Conservation (phyloP, 345 rosid species). For the Euphorbia tirucalli region DNA sequence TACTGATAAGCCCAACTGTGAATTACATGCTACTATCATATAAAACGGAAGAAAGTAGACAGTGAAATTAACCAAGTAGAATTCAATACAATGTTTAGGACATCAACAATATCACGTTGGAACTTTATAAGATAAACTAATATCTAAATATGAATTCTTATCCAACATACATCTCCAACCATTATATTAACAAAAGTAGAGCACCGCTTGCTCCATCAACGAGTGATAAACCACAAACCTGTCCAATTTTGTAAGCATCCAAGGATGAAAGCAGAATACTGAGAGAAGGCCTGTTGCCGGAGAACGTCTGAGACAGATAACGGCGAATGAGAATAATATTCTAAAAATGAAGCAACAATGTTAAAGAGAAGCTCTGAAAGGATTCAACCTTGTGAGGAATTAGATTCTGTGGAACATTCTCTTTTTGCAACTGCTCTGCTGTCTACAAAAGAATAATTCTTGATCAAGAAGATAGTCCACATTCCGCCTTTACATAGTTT, state of each 20-base stretch:
- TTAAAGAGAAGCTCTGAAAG: constrained; percentile 11
- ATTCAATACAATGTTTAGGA: background rate
- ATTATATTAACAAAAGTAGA: background rate
- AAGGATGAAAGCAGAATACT: constrained; percentile 82
- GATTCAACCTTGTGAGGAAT: constrained; percentile 84
- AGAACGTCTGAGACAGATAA: constrained; percentile 58
- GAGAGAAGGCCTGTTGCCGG: constrained; percentile 91
- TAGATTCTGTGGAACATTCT: constrained; percentile 69
- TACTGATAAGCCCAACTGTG: too few species aligned
- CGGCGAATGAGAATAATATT: constrained; percentile 10
- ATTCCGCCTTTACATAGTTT: too few species aligned
- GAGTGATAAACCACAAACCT: constrained; percentile 44
- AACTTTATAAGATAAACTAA: background rate
- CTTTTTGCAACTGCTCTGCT: constrained; percentile 73
- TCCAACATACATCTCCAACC: background rate
- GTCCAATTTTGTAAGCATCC: constrained; percentile 77
- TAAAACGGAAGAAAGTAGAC: too few species aligned
- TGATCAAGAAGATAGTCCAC: constrained; percentile 1
- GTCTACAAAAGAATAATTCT: constrained; percentile 46
- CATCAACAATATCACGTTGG: background rate
- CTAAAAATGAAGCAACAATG: background rate
- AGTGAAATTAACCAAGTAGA: background rate
- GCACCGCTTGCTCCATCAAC: background rate
- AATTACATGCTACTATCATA: too few species aligned
- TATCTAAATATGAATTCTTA: background rate